A percentile compares a stretch with the other conserved stretches of the same genome.
phyloP scores from a whole-genome alignment of 2,329 filamentous ascomycete species.

The Pestalotiopsis sp. region DNA sequence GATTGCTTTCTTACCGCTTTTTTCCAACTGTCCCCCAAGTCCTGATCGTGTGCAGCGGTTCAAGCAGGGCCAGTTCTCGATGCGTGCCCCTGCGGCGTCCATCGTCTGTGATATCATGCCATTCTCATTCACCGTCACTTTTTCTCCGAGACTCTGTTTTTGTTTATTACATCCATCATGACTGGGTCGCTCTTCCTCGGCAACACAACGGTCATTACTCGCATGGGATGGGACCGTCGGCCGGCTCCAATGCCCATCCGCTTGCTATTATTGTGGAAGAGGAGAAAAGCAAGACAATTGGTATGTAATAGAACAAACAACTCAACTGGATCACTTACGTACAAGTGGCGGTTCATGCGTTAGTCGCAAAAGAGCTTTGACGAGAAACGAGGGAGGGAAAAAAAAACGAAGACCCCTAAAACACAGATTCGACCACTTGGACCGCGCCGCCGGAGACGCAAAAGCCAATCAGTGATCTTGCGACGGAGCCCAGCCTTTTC shows the following conservation, averaged over 20 bases:
- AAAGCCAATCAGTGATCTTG: constrained; percentile 3
- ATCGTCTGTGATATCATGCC: background rate
- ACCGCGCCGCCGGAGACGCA: constrained; percentile 10
- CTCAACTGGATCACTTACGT: constrained; percentile 5
- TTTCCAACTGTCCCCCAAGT: background rate
- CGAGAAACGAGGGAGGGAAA: background rate
- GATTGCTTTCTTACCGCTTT: constrained; percentile 7
- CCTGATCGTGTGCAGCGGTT: too few species aligned
- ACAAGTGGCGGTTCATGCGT: constrained; percentile 6
- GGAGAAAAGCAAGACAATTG: background rate
- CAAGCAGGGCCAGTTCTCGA: too few species aligned
- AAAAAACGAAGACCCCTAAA: constrained; percentile 10
- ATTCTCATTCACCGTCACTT: background rate
- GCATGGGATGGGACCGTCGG: too few species aligned
- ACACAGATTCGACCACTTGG: constrained; percentile 8
- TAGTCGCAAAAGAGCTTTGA: background rate
- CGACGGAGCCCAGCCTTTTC: constrained; percentile 9
- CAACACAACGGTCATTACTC: background rate
- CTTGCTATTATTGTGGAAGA: background rate
- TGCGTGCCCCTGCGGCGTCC: too few species aligned
- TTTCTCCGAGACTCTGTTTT: background rate
- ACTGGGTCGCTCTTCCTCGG: background rate
- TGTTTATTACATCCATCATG: background rate
- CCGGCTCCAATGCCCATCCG: background rate
- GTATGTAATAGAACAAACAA: background rate